Evolutionary conservation across 495 filamentous ascomycete genomes (phyloP).

Genomic region (Penicillium desertorum): DNA sequence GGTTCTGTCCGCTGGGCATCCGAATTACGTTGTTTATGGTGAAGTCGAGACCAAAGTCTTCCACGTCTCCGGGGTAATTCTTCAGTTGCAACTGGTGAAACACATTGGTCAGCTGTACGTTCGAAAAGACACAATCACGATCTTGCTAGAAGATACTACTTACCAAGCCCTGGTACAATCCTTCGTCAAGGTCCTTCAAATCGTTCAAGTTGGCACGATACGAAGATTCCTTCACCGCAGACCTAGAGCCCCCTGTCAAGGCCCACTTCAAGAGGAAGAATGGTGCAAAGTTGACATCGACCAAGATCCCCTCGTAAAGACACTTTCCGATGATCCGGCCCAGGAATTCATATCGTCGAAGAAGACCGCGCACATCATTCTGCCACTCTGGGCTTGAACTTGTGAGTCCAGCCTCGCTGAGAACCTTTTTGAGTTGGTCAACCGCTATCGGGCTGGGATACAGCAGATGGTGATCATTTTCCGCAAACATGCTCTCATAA

Average conservation of each 20-base stretch:
- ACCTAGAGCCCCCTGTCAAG: conserved; percentile 62
- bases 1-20: conserved; percentile 43
- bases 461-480: conserved; percentile 85
- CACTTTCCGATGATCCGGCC: conserved; percentile 95
- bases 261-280: conserved; percentile 98
- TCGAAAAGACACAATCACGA: neutral
- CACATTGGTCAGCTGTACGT: conserved; percentile 11
- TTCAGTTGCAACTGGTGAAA: conserved; percentile 66
- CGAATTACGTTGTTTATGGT: conserved; percentile 79
- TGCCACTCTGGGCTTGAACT: conserved; percentile 58
- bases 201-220: conserved; percentile 92
- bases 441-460: conserved; percentile 84
- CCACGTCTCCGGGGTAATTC: conserved; percentile 81
- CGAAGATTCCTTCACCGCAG: conserved; percentile 62
- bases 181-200: conserved; percentile 86
- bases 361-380: conserved; percentile 57
- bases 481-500: conserved; percentile 63
- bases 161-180: conserved; percentile 86
- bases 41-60: conserved; percentile 80
- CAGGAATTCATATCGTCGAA: conserved; percentile 84
- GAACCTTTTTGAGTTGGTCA: conserved; percentile 65
- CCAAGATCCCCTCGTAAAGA: conserved; percentile 94
- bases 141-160: conserved; percentile 20
- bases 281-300: conserved; percentile 89
- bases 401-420: conserved; percentile 52